These are phyloP conservation scores for Boletus sp. DNA, from an alignment of 768 basidiomycete genomes.

Conservation along the genomic window DNA sequence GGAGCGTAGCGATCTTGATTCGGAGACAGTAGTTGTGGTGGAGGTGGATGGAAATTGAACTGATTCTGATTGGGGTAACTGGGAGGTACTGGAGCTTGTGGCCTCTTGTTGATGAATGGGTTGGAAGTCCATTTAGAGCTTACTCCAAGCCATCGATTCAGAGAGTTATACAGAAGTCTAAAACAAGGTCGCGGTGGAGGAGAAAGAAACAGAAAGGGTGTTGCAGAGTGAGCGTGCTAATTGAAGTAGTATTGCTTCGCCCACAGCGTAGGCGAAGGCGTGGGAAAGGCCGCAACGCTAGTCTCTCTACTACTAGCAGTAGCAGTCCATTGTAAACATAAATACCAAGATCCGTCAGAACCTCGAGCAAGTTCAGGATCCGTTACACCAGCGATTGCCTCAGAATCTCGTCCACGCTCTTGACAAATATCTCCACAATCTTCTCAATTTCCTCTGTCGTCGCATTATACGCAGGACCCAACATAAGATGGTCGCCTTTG, in stretches of 20 bases:
- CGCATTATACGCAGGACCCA: constrained; percentile 80
- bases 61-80: constrained; percentile 41
- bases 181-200: constrained; percentile 24
- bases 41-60: constrained; percentile 35
- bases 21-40: constrained; percentile 37
- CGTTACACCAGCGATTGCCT: constrained; percentile 29
- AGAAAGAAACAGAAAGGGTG: constrained; percentile 22
- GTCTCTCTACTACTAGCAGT: neutral
- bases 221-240: constrained; percentile 20
- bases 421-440: constrained; percentile 65
- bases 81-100: constrained; percentile 53
- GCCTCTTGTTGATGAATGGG: constrained; percentile 67
- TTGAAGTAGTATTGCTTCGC: constrained; percentile 24
- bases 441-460: constrained; percentile 63
- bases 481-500: constrained; percentile 67
- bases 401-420: constrained; percentile 63
- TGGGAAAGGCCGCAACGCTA: constrained; percentile 25
- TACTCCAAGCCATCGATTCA: constrained; percentile 82
- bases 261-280: constrained; percentile 26
- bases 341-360: neutral
- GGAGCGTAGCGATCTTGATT: constrained; percentile 61
- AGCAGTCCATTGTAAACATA: neutral
- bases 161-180: constrained; percentile 16
- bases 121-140: constrained; percentile 91
- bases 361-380: neutral